phyloP scores from a whole-genome alignment of 1,284 basidiomycete species.

The Phellopilus nigrolimitatus region DNA sequence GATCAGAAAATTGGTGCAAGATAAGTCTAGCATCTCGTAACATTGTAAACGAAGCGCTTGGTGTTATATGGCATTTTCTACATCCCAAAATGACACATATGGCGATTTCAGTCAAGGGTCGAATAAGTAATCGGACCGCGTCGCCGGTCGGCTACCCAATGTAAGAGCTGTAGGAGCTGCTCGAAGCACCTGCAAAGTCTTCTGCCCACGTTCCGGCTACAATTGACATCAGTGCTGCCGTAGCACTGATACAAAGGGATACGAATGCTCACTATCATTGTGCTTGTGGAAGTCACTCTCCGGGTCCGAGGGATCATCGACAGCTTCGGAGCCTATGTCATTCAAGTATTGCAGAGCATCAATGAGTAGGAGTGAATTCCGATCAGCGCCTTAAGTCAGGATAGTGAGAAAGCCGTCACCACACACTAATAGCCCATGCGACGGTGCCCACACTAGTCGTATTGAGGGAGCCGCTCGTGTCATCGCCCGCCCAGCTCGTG shows the following conservation, averaged over 20 bases:
- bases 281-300: conserved; percentile 38
- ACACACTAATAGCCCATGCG: conserved; percentile 46
- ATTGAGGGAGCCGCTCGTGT: conserved; percentile 33
- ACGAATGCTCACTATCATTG: conserved; percentile 35
- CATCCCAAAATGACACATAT: too few species aligned
- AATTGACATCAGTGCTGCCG: too few species aligned
- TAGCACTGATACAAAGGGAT: neutral
- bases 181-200: conserved; percentile 44
- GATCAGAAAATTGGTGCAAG: too few species aligned
- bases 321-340: conserved; percentile 21
- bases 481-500: conserved; percentile 25
- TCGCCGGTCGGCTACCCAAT: too few species aligned
- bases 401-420: neutral
- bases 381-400: neutral
- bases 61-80: too few species aligned
- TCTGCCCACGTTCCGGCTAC: conserved; percentile 59
- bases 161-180: conserved; percentile 43
- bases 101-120: too few species aligned
- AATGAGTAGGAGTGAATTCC: neutral
- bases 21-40: too few species aligned
- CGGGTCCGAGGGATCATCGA: conserved; percentile 34
- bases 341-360: neutral
- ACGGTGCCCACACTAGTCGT: conserved; percentile 37
- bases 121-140: too few species aligned
- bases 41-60: too few species aligned